A percentile compares a stretch with the other conserved stretches of the same genome.
Evolutionary conservation across 2,329 filamentous ascomycete genomes (phyloP).

Genomic region (Aspergillus nomiae): DNA sequence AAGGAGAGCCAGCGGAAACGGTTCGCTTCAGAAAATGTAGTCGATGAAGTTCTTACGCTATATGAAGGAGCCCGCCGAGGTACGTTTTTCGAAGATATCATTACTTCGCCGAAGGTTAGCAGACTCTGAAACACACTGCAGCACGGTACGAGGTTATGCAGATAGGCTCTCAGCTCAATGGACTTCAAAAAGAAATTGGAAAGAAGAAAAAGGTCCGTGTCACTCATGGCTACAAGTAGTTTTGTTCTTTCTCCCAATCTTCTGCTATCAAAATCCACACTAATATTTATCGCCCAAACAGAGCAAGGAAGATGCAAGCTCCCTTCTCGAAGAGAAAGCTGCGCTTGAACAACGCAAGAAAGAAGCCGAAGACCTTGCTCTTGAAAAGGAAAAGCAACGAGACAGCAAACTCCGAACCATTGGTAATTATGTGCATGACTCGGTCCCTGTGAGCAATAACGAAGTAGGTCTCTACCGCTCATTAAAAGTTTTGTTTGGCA

Average conservation of each 20-base stretch:
- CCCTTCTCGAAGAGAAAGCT: constrained; percentile 76
- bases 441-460: constrained; percentile 78
- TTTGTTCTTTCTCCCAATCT: constrained; percentile 39
- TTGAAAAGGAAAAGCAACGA: constrained; percentile 72
- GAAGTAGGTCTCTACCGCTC: constrained; percentile 57
- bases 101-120: constrained; percentile 3
- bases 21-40: constrained; percentile 75
- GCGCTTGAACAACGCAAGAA: constrained; percentile 82
- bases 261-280: constrained; percentile 73
- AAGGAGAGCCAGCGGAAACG: constrained; percentile 86
- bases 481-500: background rate
- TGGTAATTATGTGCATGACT: constrained; percentile 88
- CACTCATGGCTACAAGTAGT: background rate
- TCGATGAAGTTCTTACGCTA: constrained; percentile 86
- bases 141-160: constrained; percentile 78
- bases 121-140: constrained; percentile 30
- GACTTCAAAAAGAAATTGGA: constrained; percentile 85
- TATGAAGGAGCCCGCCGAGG: constrained; percentile 84
- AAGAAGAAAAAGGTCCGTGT: constrained; percentile 77
- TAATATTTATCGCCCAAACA: constrained; percentile 32
- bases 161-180: constrained; percentile 82
- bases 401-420: constrained; percentile 80
- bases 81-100: constrained; percentile 38
- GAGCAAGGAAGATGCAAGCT: constrained; percentile 84
- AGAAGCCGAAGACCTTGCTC: constrained; percentile 70